Conservation (phyloP, 2,329 filamentous ascomycete genomes). For the Aspergillus tanneri region DNA sequence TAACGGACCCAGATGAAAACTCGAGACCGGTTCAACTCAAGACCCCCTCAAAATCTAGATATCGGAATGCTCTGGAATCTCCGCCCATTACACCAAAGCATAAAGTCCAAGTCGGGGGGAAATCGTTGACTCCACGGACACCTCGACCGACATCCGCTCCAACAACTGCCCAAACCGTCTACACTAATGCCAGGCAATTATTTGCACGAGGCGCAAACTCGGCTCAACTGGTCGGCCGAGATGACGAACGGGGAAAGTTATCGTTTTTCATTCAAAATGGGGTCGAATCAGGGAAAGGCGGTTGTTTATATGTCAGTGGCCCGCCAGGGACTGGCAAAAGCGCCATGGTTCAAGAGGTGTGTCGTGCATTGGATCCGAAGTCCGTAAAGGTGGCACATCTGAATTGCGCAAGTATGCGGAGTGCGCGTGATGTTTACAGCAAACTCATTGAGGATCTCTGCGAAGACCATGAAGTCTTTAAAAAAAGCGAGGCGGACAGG, state of each 20-base stretch:
- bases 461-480: constrained; percentile 59
- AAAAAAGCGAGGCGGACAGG: constrained; percentile 65
- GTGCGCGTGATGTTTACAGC: constrained; percentile 78
- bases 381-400: constrained; percentile 71
- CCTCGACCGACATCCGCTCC: constrained; percentile 72
- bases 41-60: constrained; percentile 55
- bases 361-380: constrained; percentile 56
- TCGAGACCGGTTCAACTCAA: constrained; percentile 43
- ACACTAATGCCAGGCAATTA: constrained; percentile 80
- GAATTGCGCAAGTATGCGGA: constrained; percentile 97
- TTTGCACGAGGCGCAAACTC: constrained; percentile 79
- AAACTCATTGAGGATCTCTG: constrained; percentile 72
- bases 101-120: constrained; percentile 73
- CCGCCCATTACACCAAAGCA: constrained; percentile 79
- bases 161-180: constrained; percentile 66
- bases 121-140: constrained; percentile 73
- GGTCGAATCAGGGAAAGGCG: constrained; percentile 60
- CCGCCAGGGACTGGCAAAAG: constrained; percentile 97
- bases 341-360: constrained; percentile 82
- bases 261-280: constrained; percentile 66
- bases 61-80: constrained; percentile 72
- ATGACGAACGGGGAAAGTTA: constrained; percentile 66
- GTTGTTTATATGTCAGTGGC: constrained; percentile 92
- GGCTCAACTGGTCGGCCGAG: constrained; percentile 73
- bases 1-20: constrained; percentile 44